Evolutionary conservation across 2,329 filamentous ascomycete species (phyloP).

Genomic region (Xylaria sp.): DNA sequence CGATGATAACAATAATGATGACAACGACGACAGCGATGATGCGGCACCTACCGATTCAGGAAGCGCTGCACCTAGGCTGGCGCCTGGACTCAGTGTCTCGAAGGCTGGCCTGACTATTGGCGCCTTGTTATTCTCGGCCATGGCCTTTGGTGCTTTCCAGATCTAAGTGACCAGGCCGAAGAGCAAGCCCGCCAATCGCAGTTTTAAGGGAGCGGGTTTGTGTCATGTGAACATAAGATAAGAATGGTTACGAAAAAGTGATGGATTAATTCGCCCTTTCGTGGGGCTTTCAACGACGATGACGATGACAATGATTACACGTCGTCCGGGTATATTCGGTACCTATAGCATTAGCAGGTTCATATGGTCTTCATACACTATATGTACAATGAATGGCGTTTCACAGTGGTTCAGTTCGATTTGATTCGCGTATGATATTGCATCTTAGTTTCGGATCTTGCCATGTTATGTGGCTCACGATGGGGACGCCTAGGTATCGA

Average conservation of each 20-base stretch:
- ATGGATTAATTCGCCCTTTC: neutral
- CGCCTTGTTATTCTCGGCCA: slow-evolving; percentile 46
- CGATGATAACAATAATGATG: slow-evolving; percentile 1
- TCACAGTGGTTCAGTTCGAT: neutral
- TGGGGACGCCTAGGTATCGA: neutral
- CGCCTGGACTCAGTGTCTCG: slow-evolving; percentile 35
- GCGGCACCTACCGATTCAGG: slow-evolving; percentile 24
- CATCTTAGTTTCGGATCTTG: neutral
- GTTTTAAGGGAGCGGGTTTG: neutral
- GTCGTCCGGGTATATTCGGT: neutral
- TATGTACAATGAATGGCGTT: neutral
- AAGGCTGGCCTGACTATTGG: slow-evolving; percentile 45
- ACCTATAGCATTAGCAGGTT: neutral
- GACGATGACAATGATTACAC: too few species aligned
- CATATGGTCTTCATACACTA: neutral
- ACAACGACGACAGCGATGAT: neutral
- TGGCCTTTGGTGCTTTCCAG: slow-evolving; percentile 38
- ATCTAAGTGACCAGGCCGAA: slow-evolving; percentile 23
- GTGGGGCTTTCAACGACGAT: neutral
- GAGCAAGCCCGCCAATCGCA: neutral
- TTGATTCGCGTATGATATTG: neutral
- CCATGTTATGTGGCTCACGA: neutral
- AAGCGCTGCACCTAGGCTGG: slow-evolving; percentile 30
- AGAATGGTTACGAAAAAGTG: neutral
- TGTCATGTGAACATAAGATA: neutral